These are phyloP conservation scores for Trichoderma semiorbis DNA, from an alignment of 2,329 filamentous ascomycete species.

Conservation along the genomic window DNA sequence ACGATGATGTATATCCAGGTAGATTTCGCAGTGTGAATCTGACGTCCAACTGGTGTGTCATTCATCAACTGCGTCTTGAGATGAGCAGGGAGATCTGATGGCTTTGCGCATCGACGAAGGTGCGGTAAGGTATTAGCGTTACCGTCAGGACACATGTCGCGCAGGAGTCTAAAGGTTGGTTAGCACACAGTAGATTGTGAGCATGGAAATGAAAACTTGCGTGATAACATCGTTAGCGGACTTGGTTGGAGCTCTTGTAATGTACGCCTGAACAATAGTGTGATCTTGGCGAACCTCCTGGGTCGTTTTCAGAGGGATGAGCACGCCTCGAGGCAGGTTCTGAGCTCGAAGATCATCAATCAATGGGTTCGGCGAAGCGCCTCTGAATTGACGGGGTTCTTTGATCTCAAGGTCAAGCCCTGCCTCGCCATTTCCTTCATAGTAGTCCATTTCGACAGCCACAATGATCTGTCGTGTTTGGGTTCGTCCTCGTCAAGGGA, in stretches of 20 bases:
- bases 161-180: conserved; percentile 46
- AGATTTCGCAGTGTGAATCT: conserved; percentile 58
- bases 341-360: conserved; percentile 35
- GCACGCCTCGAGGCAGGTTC: conserved; percentile 43
- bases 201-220: conserved; percentile 45
- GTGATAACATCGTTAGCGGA: conserved; percentile 68
- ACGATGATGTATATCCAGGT: conserved; percentile 59
- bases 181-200: conserved; percentile 14
- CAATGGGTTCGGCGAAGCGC: conserved; percentile 35
- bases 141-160: conserved; percentile 55
- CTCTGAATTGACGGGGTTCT: conserved; percentile 11
- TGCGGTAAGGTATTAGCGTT: conserved; percentile 65
- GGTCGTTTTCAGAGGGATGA: conserved; percentile 63
- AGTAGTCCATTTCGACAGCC: neutral
- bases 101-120: conserved; percentile 73
- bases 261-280: conserved; percentile 59
- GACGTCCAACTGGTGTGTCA: conserved; percentile 49
- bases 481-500: neutral
- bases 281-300: conserved; percentile 61
- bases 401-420: conserved; percentile 5
- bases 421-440: neutral
- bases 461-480: neutral
- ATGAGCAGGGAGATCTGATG: conserved; percentile 62
- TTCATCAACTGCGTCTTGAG: conserved; percentile 62
- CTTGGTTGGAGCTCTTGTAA: conserved; percentile 69